Evolutionary conservation across 2,329 filamentous ascomycete genomes (phyloP).

Genomic region (Graphium sp.): DNA sequence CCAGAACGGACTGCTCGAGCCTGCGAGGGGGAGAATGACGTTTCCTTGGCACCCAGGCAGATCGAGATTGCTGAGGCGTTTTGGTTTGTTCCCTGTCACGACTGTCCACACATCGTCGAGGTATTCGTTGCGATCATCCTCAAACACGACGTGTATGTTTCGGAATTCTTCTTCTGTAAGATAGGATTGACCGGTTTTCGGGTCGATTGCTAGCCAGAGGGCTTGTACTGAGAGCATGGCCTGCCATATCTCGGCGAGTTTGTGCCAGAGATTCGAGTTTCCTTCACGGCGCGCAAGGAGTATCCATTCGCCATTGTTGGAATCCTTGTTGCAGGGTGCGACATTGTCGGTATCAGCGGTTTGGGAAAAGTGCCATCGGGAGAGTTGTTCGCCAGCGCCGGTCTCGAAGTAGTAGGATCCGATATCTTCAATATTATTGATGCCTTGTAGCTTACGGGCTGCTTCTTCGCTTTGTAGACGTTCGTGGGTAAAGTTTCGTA

Average conservation of each 20-base stretch:
- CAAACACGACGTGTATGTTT: conserved; percentile 15
- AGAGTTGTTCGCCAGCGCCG: neutral
- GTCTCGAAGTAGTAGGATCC: conserved; percentile 1
- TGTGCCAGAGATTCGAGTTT: conserved; percentile 15
- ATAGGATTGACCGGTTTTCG: conserved; percentile 7
- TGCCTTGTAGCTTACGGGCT: neutral
- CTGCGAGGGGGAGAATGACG: conserved; percentile 20
- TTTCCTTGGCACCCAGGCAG: conserved; percentile 9
- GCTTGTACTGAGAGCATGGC: neutral
- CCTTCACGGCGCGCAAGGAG: conserved; percentile 17
- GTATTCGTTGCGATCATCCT: conserved; percentile 16
- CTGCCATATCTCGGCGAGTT: conserved; percentile 1
- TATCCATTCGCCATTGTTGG: conserved; percentile 6
- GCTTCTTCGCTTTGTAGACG: neutral
- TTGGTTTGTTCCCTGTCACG: conserved; percentile 13
- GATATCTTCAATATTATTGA: neutral
- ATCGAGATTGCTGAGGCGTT: conserved; percentile 12
- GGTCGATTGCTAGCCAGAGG: conserved; percentile 2
- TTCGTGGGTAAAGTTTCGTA: neutral
- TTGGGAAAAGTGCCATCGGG: neutral
- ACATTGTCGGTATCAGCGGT: neutral
- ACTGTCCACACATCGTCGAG: conserved; percentile 19
- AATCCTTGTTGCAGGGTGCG: neutral
- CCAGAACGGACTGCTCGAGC: conserved; percentile 22
- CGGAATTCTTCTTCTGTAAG: conserved; percentile 8